phyloP scores from a whole-genome alignment of 78 protist species.

The Paratrimastix pyriformis region DNA sequence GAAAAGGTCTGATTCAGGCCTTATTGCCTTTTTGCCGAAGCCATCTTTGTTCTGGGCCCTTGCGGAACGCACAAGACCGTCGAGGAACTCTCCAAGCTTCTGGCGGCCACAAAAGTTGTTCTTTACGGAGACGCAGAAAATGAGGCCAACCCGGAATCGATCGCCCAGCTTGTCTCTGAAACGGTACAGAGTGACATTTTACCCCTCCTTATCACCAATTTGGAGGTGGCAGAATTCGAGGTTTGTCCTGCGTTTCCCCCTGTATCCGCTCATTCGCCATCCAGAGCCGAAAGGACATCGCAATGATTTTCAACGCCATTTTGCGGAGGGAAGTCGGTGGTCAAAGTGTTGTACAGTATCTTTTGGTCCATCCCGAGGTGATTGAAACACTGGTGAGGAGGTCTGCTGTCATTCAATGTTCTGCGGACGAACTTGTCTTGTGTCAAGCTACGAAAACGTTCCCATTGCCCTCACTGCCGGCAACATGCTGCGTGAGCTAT shows the following conservation, averaged over 20 bases:
- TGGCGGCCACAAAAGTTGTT: not conserved
- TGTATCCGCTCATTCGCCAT: not conserved
- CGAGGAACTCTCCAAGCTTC: not conserved
- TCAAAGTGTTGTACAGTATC: not conserved
- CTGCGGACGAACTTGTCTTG: no score
- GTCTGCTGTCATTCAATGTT: not conserved
- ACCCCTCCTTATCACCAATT: not conserved
- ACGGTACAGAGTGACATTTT: not conserved
- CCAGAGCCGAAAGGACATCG: not conserved
- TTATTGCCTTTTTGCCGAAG: no score
- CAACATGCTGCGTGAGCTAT: slow-evolving; percentile 72
- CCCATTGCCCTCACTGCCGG: slow-evolving; percentile 70
- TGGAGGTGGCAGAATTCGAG: slow-evolving; percentile 3
- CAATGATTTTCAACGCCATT: not conserved
- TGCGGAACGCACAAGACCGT: no score
- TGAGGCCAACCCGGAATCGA: not conserved
- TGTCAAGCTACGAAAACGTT: slow-evolving; percentile 41
- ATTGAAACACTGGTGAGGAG: not conserved
- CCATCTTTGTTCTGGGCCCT: no score
- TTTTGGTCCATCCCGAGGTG: not conserved
- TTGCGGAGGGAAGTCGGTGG: not conserved
- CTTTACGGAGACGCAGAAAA: slow-evolving; percentile 13
- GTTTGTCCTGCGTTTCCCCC: not conserved
- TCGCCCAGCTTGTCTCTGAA: not conserved
- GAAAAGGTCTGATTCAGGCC: no score